Evolutionary conservation across 371 early-diverging fungal species (phyloP).

Genomic region (Lichtheimia hyalospora): DNA sequence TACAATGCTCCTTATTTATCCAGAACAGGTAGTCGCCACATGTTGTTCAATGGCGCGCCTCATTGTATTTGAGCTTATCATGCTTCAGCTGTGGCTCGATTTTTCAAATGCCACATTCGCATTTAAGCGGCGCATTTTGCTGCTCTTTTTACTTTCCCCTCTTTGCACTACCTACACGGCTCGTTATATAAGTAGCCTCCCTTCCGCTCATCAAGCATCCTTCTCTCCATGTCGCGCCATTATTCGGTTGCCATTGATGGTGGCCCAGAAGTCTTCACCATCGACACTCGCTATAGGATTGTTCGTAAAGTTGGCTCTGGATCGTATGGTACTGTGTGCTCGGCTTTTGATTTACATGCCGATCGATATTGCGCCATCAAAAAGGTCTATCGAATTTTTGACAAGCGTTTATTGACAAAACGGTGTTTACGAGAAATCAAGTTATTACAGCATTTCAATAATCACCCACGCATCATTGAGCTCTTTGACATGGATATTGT

Average conservation of each 20-base stretch:
- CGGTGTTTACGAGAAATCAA: slow-evolving; percentile 71
- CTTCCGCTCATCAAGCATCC: too few species aligned
- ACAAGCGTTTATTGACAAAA: slow-evolving; percentile 62
- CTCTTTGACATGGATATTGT: slow-evolving; percentile 69
- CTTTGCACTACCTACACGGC: too few species aligned
- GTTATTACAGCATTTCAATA: slow-evolving; percentile 67
- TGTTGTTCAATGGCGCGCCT: too few species aligned
- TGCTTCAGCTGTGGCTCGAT: too few species aligned
- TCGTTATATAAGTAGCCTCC: too few species aligned
- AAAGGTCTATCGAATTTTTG: slow-evolving; percentile 62
- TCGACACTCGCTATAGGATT: slow-evolving; percentile 70
- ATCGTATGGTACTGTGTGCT: slow-evolving; percentile 90
- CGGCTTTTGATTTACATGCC: slow-evolving; percentile 32
- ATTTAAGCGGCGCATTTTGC: too few species aligned
- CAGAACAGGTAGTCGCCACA: too few species aligned
- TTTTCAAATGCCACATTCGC: too few species aligned
- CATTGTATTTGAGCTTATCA: too few species aligned
- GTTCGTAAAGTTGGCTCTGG: slow-evolving; percentile 87
- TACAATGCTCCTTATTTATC: too few species aligned
- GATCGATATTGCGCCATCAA: slow-evolving; percentile 65
- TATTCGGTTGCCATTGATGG: slow-evolving; percentile 36
- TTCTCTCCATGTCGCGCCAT: slow-evolving; percentile 6
- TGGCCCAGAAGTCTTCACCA: slow-evolving; percentile 52
- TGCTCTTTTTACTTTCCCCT: too few species aligned
- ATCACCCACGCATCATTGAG: slow-evolving; percentile 64